Base-by-base conservation (phyloP, 1,284 basidiomycete genomes). In the Lentinus polychrous region DNA sequence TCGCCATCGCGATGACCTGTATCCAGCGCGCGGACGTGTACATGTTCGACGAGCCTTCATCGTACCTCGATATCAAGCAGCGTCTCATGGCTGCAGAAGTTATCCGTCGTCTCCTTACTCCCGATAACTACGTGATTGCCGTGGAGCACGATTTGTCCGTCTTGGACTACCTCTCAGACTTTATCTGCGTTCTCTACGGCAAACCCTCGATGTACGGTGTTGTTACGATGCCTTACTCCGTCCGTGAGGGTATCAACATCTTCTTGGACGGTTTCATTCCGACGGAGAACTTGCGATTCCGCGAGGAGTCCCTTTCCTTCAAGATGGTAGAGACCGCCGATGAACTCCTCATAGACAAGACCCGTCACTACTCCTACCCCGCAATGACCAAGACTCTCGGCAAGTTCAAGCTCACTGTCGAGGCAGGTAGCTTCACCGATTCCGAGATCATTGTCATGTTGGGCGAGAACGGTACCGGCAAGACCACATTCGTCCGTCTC, bases 101-200 rank as follows among this genome's bases (percentile, higher is more conserved):
- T 52, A 97, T 98, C 57, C 91, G 94, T 45, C 79, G 81, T 36
- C 73, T 98, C 48, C 79, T 96, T 41, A 76, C 69, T 10, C 79
- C 91, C 3, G 79, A 79, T 58, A 86, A 89, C 70, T 98, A 96
- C 62, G 89, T 98, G 54, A 86, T 98, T 52, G 91, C 91, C 42
- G 94, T 98, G 52, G 94, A 98, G 74, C 94, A 98, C 78, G 94
- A 98, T 76, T 70, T 98, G 61, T 94, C 94, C 4, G 93, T 96
- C 18, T 78, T 97, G 46, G 94, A 98, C 68, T 98, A 97, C 69
- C 78, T 97, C 14, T 97, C 94, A 52, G 94, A 98, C 69, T 98
- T 91, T 64, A 85, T 97, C 62, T 98, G 94, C 68, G 93, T 91
- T 71, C 70, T 98, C 40, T 98, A 98, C 69, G 94, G 94, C 58